Conservation (phyloP, 2,329 filamentous ascomycete genomes). For the Clathrospora elynae region DNA sequence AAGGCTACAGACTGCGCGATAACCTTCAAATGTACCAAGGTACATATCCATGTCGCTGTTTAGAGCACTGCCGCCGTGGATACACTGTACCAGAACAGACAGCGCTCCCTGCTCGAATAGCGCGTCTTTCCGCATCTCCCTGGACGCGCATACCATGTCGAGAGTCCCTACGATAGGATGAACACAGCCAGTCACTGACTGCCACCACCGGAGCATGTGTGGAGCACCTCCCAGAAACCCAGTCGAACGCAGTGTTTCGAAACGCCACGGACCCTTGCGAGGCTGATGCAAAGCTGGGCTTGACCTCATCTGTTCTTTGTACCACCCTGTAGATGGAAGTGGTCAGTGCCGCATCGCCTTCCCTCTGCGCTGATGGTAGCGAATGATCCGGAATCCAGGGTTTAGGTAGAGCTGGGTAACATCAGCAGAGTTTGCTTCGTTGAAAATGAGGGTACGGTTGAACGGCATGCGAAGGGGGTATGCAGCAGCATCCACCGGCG, state of each 20-base stretch:
- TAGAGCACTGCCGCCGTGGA: neutral
- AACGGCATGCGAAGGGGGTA: slow-evolving; percentile 17
- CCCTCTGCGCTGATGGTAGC: slow-evolving; percentile 22
- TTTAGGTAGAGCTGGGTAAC: slow-evolving; percentile 39
- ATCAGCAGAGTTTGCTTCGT: slow-evolving; percentile 23
- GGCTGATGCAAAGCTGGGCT: slow-evolving; percentile 17
- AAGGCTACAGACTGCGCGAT: too few species aligned
- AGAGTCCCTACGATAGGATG: slow-evolving; percentile 2
- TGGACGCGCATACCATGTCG: slow-evolving; percentile 2
- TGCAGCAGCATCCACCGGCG: slow-evolving; percentile 24
- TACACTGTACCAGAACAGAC: slow-evolving; percentile 4
- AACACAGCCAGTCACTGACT: slow-evolving; percentile 9
- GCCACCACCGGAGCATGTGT: slow-evolving; percentile 8
- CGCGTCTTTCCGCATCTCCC: slow-evolving; percentile 3
- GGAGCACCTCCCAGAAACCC: slow-evolving; percentile 2
- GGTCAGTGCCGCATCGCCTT: slow-evolving; percentile 13
- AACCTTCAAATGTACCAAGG: too few species aligned
- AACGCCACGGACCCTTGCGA: slow-evolving; percentile 12
- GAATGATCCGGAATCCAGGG: slow-evolving; percentile 40
- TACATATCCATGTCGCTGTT: slow-evolving; percentile 6
- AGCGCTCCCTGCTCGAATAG: slow-evolving; percentile 9
- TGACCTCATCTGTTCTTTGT: slow-evolving; percentile 16
- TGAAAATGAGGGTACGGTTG: too few species aligned
- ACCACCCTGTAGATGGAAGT: slow-evolving; percentile 21
- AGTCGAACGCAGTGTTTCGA: slow-evolving; percentile 7